A percentile compares a stretch with the other conserved stretches of the same genome.
phyloP scores from a whole-genome alignment of 495 filamentous ascomycete genomes.

The Podospora pseudopauciseta region DNA sequence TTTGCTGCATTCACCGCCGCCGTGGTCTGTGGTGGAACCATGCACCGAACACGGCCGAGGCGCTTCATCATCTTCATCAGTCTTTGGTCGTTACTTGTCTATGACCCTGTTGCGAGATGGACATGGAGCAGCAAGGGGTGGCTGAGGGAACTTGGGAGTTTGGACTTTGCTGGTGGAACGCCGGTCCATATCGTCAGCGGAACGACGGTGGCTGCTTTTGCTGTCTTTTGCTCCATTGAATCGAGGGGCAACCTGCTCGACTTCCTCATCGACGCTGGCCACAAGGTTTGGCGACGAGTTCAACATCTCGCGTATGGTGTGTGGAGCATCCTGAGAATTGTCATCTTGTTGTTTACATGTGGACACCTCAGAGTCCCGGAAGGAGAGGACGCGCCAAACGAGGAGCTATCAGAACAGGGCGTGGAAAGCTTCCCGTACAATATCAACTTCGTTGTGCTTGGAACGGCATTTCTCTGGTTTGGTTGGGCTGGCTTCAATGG shows the following conservation, averaged over 20 bases:
- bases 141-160: constrained; percentile 64
- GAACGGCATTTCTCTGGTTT: constrained; percentile 91
- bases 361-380: constrained; percentile 57
- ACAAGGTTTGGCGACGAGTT: neutral
- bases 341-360: constrained; percentile 3
- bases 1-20: constrained; percentile 23
- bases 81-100: constrained; percentile 78
- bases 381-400: constrained; percentile 66
- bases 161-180: constrained; percentile 83
- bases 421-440: constrained; percentile 59
- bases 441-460: constrained; percentile 86
- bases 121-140: constrained; percentile 81
- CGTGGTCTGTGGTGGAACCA: constrained; percentile 19
- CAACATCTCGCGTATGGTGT: constrained; percentile 7
- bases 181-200: constrained; percentile 84
- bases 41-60: constrained; percentile 16
- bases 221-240: constrained; percentile 50
- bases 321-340: constrained; percentile 9
- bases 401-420: constrained; percentile 44
- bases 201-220: constrained; percentile 73
- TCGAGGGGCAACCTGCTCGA: constrained; percentile 4
- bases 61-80: constrained; percentile 71
- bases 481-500: constrained; percentile 97
- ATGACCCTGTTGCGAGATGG: constrained; percentile 83
- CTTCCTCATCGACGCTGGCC: neutral